Conservation (phyloP, 305 asterid species). For the Fraxinus ornus region DNA sequence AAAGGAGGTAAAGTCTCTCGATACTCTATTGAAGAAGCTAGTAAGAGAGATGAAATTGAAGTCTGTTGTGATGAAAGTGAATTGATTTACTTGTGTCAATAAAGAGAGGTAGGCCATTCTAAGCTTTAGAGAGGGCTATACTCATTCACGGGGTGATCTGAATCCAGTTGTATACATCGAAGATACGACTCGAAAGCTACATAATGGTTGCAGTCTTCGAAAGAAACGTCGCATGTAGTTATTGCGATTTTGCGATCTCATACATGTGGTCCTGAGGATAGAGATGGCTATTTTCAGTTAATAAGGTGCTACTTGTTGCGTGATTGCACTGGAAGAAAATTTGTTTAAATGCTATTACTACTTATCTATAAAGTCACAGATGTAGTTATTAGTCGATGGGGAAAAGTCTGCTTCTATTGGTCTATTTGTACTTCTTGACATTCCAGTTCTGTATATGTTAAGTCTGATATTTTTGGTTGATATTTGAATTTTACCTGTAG, state of each 20-base stretch:
- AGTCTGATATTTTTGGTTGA: not conserved
- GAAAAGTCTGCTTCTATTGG: not conserved
- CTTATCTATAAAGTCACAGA: constrained; percentile 9
- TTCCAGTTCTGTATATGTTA: not conserved
- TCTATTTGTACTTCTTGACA: not conserved
- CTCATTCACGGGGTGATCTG: constrained; percentile 53
- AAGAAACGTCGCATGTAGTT: constrained; percentile 70
- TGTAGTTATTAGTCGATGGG: constrained; percentile 14
- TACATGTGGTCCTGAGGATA: constrained; percentile 14
- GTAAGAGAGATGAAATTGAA: constrained; percentile 58
- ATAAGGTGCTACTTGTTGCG: constrained; percentile 13
- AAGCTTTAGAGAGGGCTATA: constrained; percentile 74
- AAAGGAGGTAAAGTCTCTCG: constrained; percentile 60
- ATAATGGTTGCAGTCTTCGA: constrained; percentile 74
- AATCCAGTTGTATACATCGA: constrained; percentile 71
- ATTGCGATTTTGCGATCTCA: not conserved
- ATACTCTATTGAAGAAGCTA: constrained; percentile 65
- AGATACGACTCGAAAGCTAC: constrained; percentile 77
- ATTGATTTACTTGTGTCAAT: constrained; percentile 60
- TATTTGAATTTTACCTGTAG: no score
- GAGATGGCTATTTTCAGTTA: constrained; percentile 33
- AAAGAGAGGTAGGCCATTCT: constrained; percentile 70
- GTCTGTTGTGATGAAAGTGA: constrained; percentile 80
- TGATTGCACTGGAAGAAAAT: not conserved
- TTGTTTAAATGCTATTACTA: constrained; percentile 2